phyloP scores from a whole-genome alignment of 176 grass and related monocot genomes.

The Bothriochloa decipiens region DNA sequence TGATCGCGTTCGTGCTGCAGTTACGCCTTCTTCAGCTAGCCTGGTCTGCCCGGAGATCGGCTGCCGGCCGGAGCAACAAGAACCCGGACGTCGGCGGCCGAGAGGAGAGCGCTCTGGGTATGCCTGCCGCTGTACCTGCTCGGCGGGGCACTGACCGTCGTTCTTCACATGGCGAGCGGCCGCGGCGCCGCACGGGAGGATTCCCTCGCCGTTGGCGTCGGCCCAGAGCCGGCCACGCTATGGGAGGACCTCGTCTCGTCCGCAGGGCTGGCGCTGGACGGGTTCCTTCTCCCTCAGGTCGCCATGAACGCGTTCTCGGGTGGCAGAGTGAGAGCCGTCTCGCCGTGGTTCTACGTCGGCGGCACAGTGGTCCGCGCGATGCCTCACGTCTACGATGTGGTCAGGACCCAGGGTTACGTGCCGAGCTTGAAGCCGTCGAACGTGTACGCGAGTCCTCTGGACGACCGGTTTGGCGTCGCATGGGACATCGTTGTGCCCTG shows the following conservation, averaged over 20 bases:
- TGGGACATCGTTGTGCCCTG: too few relatives aligned
- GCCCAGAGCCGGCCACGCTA: not conserved
- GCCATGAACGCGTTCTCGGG: conserved; percentile 20
- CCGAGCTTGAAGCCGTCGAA: conserved; percentile 14
- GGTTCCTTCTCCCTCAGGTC: conserved; percentile 34
- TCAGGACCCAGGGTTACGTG: not conserved
- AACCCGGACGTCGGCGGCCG: not conserved
- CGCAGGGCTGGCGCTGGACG: conserved; percentile 24
- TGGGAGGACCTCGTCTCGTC: conserved; percentile 15
- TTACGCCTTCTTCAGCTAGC: conserved; percentile 42
- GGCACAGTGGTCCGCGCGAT: not conserved
- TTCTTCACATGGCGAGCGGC: not conserved
- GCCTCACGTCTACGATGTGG: not conserved
- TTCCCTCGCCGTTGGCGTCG: not conserved
- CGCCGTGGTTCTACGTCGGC: conserved; percentile 26
- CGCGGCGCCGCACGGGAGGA: not conserved
- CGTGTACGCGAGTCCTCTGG: not conserved
- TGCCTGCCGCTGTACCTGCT: conserved; percentile 43
- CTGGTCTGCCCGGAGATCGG: conserved; percentile 16
- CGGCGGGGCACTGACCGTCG: conserved; percentile 27
- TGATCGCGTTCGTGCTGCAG: conserved; percentile 54
- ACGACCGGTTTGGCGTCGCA: too few relatives aligned
- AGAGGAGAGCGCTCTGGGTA: conserved; percentile 33
- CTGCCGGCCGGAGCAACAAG: not conserved
- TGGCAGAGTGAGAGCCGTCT: not conserved